Base-by-base conservation (phyloP, 2,329 filamentous ascomycete species). In the Rhynchosporium graminicola region DNA sequence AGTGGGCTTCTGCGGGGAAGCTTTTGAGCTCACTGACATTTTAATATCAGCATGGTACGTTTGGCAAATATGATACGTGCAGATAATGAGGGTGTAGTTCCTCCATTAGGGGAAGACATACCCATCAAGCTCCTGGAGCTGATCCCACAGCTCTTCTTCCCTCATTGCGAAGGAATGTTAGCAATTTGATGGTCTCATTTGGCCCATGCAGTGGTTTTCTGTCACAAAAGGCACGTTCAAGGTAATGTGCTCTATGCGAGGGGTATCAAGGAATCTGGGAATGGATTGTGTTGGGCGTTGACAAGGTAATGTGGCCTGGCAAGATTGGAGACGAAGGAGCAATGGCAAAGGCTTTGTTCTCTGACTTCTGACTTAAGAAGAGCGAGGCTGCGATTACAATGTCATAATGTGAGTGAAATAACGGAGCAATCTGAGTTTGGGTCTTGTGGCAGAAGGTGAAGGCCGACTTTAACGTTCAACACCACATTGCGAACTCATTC, bases 1-100 rank as follows among this genome's bases (percentile, higher is more conserved):
- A 79, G 70, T 92, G 89, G 29, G 80, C 76, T 13, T 82, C 74
- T 8, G 63, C 26, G 33, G 72, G 71, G 57, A 74, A 73, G 31
- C 63, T 68, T 59, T 71, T 71, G 15, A 75, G 64, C 45, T 71
- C 67, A 31, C 73, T 75, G 50, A 20, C 31, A 29, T 52, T 70
- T 33, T 66, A 58, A 59, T 20, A 31, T 62, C 31, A 62, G 60
- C 29, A 57, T 33, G 12, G 15, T 6, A 28, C 9, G 2, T 6
- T 38, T 36, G 10, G 28, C 29, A 15, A 3, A 55, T 13, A 13
- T 8, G 20, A 7, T n/a, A 28, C 26, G 26, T 31, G 46, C 36
- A 45, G 28, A 61, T n/a, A 10, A 4, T 28, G 20, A 15, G 33
- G 45, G 38, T n/a, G 15, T 12, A 20, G n/a, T 1, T 38, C 9